Base-by-base conservation (phyloP, 345 rosid genomes). In the Ceriops zippeliana region DNA sequence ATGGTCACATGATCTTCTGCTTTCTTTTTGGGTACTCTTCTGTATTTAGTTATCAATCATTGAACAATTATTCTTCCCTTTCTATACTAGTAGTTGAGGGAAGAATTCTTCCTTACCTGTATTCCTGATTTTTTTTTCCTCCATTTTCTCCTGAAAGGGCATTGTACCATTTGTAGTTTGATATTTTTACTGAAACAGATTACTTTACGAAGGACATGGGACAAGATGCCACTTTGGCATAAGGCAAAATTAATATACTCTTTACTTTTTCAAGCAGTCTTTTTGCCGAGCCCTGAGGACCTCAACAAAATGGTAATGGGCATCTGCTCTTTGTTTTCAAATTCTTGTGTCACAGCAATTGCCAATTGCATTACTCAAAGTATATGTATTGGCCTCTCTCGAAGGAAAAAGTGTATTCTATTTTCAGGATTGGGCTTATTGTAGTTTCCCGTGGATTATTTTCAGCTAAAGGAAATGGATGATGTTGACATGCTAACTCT, bases 401-500 rank as follows among this genome's bases (percentile, higher is more conserved):
- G 16, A 42, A 42, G 47, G 47, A 16, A 42, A 42, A 42, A 42
- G 3, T 11, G 3, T 42, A 42, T 2, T 42, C 49, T 13, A 13
- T 42, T 42, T 32, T 15, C 49, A 42, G 49, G 49, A 42, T 42
- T 42, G 49, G 49, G 17, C 49, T 42, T 13, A 42, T 42, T 11
- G 49, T 69, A 52, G 69, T 19, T 76, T 73, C 42, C 6, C 68
- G 19, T 72, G 63, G 58, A 11, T 72, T 65, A 17, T 69, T 70
- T 76, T 61, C 82, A 95, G 99, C 81, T 95, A 75, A 89, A 91
- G 80, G 96, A 89, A 67, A 86, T 96, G 97, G 89, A 92, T 70
- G 83, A 96, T 76, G 85, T 79, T 74, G 99, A 92, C 81, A 90
- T 90, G 98, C 73, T 92, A 81, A 96, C 99, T 71, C 89, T 92